Conservation (phyloP, 148 eudicot genomes). For the Heliosperma pusillum region DNA sequence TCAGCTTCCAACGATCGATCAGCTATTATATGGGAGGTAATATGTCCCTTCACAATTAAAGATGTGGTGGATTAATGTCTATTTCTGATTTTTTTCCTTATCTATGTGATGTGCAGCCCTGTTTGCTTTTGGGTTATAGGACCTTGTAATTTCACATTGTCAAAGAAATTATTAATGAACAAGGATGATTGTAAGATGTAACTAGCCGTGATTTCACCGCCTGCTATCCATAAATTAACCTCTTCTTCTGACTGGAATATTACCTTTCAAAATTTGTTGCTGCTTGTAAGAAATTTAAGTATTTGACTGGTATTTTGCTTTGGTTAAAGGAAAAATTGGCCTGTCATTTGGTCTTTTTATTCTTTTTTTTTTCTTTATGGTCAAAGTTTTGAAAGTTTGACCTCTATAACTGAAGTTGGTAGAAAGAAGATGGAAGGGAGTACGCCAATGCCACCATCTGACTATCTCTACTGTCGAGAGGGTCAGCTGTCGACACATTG, state of each 20-base stretch:
- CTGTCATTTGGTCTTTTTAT: neutral
- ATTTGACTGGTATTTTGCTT: neutral
- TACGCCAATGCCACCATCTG: too few relatives aligned
- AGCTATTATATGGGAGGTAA: slow-evolving; percentile 88
- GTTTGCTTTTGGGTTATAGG: too few relatives aligned
- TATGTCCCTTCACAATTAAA: neutral
- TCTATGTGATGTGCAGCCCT: neutral
- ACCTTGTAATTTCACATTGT: too few relatives aligned
- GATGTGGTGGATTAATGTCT: neutral
- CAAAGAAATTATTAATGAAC: too few relatives aligned
- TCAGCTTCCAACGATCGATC: slow-evolving; percentile 73
- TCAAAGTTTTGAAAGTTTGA: too few relatives aligned
- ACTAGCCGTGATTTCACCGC: neutral
- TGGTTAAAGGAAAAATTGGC: neutral
- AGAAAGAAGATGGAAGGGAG: too few relatives aligned
- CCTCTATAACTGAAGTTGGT: too few relatives aligned
- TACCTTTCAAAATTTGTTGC: neutral
- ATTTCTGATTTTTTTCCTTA: neutral
- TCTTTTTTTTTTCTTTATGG: neutral
- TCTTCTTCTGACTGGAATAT: neutral
- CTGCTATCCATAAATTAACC: neutral
- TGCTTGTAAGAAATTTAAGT: neutral
- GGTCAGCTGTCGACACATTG: too few relatives aligned
- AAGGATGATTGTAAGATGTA: neutral
- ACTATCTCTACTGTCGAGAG: too few relatives aligned